Evolutionary conservation across 768 basidiomycete species (phyloP), one percentile per base, ranked within the genome.

Genomic region (Pisolithus tinctorius): DNA sequence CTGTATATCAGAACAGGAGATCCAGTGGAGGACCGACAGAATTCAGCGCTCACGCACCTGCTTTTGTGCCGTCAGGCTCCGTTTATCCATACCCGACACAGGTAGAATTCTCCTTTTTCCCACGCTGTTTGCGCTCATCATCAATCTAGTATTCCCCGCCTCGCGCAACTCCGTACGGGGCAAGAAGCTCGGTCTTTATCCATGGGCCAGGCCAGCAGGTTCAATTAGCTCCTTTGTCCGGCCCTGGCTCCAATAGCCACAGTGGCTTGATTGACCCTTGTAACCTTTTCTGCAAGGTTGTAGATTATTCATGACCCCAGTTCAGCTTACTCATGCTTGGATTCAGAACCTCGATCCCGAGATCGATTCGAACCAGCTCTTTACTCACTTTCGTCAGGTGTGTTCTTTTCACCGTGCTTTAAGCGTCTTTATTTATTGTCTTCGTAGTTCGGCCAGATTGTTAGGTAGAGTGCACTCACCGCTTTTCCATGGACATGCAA

Each of bases 201-300:
- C 89, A 91, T 65, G 90, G 91, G 9, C 91, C 91, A 10, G 91
- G 91, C 3, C 91, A 93, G 63, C 90, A 92, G 65, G 88, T 93
- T 31, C 89, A 93, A 65, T 76, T 84, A 7, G 89, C 90, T 1
- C 91, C 90, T 13, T 47, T 78, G 44, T 55, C 58, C 17, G 89
- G 89, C 4, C 88, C 86, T 37, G 88, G 88, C n/a, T 83, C 87
- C 34, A 80, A 58, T 49, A 91, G 88, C 61, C 87, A 91, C 61
- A 90, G 88, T 56, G 91, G 91, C 17, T 74, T 93, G 26, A 91
- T 92, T 54, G 90, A 92, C 67, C 90, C 91, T 0, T 93, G 89
- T 74, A 92, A 92, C 63, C 69, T 93, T 44, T 93, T 93, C 67
- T 89, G 86, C 77, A 91, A 91, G 75, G 87, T 88, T 52, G 40